phyloP scores from a whole-genome alignment of 352 stramenopile genomes.

The Phytophthora ohioensis region DNA sequence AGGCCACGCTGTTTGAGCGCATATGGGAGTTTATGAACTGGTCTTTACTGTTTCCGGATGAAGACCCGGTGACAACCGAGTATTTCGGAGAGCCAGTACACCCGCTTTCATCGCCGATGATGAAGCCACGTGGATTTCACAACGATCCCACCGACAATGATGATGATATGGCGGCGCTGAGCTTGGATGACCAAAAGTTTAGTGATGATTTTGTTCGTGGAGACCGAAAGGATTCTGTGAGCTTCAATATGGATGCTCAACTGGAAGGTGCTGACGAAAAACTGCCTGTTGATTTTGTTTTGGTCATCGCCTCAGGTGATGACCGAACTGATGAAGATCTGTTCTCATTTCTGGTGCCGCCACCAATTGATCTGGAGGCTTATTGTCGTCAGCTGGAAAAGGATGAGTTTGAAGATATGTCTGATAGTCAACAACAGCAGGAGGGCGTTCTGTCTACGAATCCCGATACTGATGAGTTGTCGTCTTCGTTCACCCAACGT shows the following conservation, averaged over 20 bases:
- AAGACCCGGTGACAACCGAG: constrained; percentile 65
- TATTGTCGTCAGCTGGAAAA: constrained; percentile 84
- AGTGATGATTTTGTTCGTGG: constrained; percentile 16
- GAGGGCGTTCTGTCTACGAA: constrained; percentile 1
- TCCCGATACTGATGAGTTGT: constrained; percentile 21
- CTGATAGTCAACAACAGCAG: constrained; percentile 25
- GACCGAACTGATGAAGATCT: constrained; percentile 87
- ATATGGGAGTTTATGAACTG: constrained; percentile 91
- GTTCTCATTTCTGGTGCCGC: constrained; percentile 79
- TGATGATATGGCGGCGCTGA: constrained; percentile 8
- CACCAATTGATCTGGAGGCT: constrained; percentile 83
- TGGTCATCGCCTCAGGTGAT: constrained; percentile 87
- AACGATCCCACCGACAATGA: constrained; percentile 19
- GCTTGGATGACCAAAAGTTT: constrained; percentile 21
- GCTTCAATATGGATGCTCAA: constrained; percentile 16
- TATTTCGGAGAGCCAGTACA: constrained; percentile 78
- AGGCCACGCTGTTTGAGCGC: constrained; percentile 79
- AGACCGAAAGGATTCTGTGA: constrained; percentile 36
- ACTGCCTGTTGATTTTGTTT: constrained; percentile 76
- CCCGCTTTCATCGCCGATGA: constrained; percentile 52
- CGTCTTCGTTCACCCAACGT: constrained; percentile 14
- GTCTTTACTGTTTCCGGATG: constrained; percentile 67
- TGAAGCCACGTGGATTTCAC: constrained; percentile 49
- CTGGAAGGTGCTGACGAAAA: constrained; percentile 38
- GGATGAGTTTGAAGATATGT: constrained; percentile 53